Evolutionary conservation across 768 basidiomycete species (phyloP), one percentile per base, ranked within the genome.

Genomic region (Hebeloma cylindrosporum): DNA sequence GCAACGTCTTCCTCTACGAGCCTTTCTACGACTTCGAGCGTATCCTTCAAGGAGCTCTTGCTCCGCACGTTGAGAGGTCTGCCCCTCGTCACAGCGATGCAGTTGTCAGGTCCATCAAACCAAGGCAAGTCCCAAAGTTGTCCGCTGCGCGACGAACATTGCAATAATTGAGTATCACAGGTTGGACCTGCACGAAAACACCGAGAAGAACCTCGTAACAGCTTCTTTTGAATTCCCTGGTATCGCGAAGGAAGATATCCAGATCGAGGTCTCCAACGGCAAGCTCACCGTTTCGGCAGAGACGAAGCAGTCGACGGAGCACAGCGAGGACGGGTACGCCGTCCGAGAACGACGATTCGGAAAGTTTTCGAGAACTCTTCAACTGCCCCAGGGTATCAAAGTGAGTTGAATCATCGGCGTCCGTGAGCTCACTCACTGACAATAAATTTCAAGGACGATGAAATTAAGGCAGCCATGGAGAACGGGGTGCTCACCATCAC

Each of bases 211-310:
- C 56, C 60, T 65, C 2, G 75, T 83, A n/a, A 79, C 75, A 2
- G 82, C 80, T 23, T 62, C 70, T 4, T 80, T 84, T 56, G 82
- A 84, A 54, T 64, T 84, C 13, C 82, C 82, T 2, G 80, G 80
- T 16, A 22, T 83, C 35, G 68, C 68, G 50, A 74, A 76, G 40
- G 74, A 80, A 39, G 66, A 82, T 50, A 66, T 84, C 33, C 58
- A 62, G 34, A 74, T 84, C 48, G 79, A 80, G 50, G 57, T 82
- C 20, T 71, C 73, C 47, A 68, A 78, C 46, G 72, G 74, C 45
- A 65, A 70, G 5, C 68, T 84, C 39, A 76, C 62, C 35, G 56
- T 84, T 39, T 72, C 80, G 1, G 82, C 77, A 2, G 77, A 84
- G 60, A 66, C 52, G 22, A 68, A 63, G 37, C 41, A 60, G 35